Evolutionary conservation across 805 yeast species (phyloP).

Genomic region (Osmozyma mogii): DNA sequence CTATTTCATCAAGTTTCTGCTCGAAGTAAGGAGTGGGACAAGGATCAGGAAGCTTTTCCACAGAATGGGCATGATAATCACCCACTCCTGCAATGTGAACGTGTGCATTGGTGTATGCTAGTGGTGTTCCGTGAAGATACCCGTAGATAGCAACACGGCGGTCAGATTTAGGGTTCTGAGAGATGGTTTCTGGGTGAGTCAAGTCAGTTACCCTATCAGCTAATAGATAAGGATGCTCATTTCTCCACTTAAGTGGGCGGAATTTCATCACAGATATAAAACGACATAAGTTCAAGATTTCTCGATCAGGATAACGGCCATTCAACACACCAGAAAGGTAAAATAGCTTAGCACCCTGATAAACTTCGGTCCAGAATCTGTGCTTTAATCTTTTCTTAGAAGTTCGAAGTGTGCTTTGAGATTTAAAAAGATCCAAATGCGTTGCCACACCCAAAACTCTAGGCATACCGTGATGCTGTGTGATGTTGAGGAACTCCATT

Average conservation of each 20-base stretch:
- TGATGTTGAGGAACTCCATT: slow-evolving; percentile 93
- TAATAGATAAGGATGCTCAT: slow-evolving; percentile 90
- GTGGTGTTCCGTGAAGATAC: slow-evolving; percentile 88
- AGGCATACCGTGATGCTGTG: slow-evolving; percentile 99
- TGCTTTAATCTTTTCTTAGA: slow-evolving; percentile 87
- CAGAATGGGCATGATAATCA: slow-evolving; percentile 64
- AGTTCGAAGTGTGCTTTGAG: slow-evolving; percentile 80
- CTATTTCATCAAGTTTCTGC: slow-evolving; percentile 74
- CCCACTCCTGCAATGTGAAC: slow-evolving; percentile 97
- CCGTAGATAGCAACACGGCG: slow-evolving; percentile 90
- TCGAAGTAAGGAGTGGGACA: slow-evolving; percentile 96
- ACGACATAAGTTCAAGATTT: slow-evolving; percentile 81
- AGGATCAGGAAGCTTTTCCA: slow-evolving; percentile 94
- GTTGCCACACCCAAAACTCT: slow-evolving; percentile 92
- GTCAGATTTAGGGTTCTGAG: slow-evolving; percentile 74
- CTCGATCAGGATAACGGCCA: slow-evolving; percentile 97
- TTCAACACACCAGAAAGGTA: slow-evolving; percentile 92
- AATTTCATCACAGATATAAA: slow-evolving; percentile 97
- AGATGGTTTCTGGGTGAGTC: slow-evolving; percentile 83
- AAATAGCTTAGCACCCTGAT: slow-evolving; percentile 94
- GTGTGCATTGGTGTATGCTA: slow-evolving; percentile 57
- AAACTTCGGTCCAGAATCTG: slow-evolving; percentile 98
- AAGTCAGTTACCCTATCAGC: slow-evolving; percentile 90
- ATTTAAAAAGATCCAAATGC: slow-evolving; percentile 88
- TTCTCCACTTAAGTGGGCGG: slow-evolving; percentile 98